A percentile compares a stretch with the other conserved stretches of the same genome.
Evolutionary conservation across 2,329 filamentous ascomycete genomes (phyloP).

Genomic region (Karstenula rhodostoma): DNA sequence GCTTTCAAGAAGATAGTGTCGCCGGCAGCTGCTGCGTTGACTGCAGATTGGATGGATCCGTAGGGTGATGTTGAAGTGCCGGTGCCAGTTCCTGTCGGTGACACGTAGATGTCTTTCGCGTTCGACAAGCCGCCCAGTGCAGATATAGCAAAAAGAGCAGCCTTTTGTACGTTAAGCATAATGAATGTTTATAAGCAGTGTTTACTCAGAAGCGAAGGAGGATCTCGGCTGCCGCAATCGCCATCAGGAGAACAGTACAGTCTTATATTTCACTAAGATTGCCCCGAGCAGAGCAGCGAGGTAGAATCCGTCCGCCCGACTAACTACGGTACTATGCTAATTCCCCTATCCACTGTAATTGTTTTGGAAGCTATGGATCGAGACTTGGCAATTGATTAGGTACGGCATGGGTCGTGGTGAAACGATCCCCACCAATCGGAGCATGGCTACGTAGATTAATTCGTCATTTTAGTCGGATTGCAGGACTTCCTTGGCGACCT

Average conservation of each 20-base stretch:
- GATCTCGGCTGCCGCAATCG: background rate
- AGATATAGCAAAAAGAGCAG: background rate
- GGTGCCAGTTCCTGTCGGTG: conserved; percentile 51
- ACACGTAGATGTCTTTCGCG: conserved; percentile 54
- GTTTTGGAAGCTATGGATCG: background rate
- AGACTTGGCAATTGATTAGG: background rate
- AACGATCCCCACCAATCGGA: conserved; percentile 2
- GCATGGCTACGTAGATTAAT: background rate
- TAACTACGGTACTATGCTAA: background rate
- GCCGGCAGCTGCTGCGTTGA: conserved; percentile 56
- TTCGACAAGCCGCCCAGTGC: background rate
- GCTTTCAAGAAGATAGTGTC: conserved; percentile 57
- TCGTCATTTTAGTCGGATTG: background rate
- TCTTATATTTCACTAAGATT: background rate
- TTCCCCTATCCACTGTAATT: background rate
- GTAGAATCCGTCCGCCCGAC: background rate
- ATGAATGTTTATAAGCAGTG: background rate
- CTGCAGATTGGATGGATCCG: conserved; percentile 58
- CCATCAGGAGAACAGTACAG: background rate
- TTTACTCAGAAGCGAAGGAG: background rate
- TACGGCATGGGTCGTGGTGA: background rate
- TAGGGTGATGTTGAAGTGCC: conserved; percentile 53
- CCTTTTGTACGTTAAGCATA: background rate
- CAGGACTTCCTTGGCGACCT: background rate
- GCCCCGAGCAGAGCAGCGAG: background rate